Evolutionary conservation across 169 alveolate species (phyloP), one percentile per base, ranked within the genome.

Genomic region (Eimeria tenella): DNA sequence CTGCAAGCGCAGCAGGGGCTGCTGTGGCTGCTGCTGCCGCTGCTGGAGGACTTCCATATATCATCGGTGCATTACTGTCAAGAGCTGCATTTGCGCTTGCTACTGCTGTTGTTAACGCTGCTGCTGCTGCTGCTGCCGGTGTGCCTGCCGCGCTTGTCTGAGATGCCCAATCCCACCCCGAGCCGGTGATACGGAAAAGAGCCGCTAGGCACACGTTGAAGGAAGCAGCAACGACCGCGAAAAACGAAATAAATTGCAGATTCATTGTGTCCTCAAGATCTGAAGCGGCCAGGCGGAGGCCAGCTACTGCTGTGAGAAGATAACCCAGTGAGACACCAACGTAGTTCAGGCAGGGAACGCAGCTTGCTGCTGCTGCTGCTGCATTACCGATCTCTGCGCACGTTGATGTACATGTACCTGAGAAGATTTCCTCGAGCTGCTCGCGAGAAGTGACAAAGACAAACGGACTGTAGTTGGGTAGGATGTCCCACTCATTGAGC

Each of bases 371-470:
- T 31, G 62, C 56, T 86, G 82, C 73, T 68, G 65, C 87, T 52
- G 25, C 68, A 10, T 49, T 84, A 17, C n/a, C 52, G 49, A 23
- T 21, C 49, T 49, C 83, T 19, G 53, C 79, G 21, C 94, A 73
- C 17, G 58, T 49, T 5, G 88, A 10, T 55, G 88, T 71, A 56
- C 94, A 88, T 71, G 73, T 87, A 55, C 94, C 94, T 5, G 94
- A 88, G 63, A 88, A 88, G 50, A 88, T 81, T 70, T 88, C 94
- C 42, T 88, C 94, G n/a, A 88, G 81, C 62, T 88, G 94, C 49
- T 52, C 63, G 50, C 63, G 86, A 42, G 60, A 75, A 13, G 63
- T 9, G 25, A 75, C 63, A 50, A 75, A 75, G 63, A 50, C 21
- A 25, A 75, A 75, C 50, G 86, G 86, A 9, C 13, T 49, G 23